Percentiles rank a stretch among this genome's conserved stretches.
Conservation (phyloP, 768 basidiomycete species). For the Erythrobasidium yunnanense region DNA sequence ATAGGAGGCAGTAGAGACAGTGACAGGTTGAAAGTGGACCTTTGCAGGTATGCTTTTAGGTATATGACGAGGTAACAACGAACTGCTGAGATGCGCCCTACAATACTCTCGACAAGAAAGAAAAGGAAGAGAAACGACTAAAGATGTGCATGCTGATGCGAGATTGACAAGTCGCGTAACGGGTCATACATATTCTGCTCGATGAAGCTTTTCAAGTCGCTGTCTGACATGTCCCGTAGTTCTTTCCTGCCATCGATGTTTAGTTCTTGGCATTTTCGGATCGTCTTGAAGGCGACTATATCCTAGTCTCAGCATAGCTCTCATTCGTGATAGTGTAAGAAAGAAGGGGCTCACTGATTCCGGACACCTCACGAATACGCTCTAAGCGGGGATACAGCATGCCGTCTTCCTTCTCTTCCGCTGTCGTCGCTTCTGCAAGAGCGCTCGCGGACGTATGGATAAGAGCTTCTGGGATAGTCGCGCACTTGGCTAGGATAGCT, state of each 20-base stretch:
- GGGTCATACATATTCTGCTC: conserved; percentile 34
- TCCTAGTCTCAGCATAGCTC: no score
- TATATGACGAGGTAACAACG: no score
- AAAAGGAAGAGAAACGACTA: no score
- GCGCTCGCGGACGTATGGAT: conserved; percentile 77
- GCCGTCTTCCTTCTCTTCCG: conserved; percentile 55
- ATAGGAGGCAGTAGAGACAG: no score
- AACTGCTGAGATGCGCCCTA: no score
- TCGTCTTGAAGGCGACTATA: conserved; percentile 14
- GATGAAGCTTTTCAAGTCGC: conserved; percentile 32
- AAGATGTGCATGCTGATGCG: background rate
- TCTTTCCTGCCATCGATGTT: conserved; percentile 34
- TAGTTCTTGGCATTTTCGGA: conserved; percentile 18
- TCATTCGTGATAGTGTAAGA: conserved; percentile 38
- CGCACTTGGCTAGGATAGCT: conserved; percentile 59
- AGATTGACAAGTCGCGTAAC: background rate
- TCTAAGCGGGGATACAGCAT: conserved; percentile 75
- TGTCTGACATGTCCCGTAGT: conserved; percentile 28
- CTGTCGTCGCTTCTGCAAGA: conserved; percentile 60
- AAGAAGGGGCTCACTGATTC: conserved; percentile 58
- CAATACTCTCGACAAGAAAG: no score
- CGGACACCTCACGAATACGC: conserved; percentile 72
- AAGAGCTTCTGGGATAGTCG: conserved; percentile 69
- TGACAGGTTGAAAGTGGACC: no score
- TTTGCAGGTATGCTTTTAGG: no score